phyloP scores from a whole-genome alignment of 768 basidiomycete species.

The Amanita phalloides region DNA sequence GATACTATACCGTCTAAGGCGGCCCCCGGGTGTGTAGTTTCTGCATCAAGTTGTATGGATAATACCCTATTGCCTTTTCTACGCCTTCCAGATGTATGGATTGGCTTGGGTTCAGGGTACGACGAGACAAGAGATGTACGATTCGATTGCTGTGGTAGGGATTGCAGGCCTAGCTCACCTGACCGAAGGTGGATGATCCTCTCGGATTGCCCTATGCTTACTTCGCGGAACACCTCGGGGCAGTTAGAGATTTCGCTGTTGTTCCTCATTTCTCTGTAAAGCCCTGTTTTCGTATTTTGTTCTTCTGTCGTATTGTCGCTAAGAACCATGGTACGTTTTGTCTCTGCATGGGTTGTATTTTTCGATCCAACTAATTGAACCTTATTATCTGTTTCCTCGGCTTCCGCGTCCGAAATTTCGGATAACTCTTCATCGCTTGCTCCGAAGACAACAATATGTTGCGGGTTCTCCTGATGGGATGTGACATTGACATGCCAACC shows the following conservation, averaged over 20 bases:
- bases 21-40: neutral
- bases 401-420: slow-evolving; percentile 13
- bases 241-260: neutral
- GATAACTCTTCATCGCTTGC: slow-evolving; percentile 16
- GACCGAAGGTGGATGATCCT: neutral
- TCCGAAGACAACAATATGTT: slow-evolving; percentile 13
- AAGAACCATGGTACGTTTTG: neutral
- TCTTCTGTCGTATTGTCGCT: neutral
- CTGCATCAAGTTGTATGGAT: neutral
- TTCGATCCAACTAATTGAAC: neutral
- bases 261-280: neutral
- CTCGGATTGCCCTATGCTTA: neutral
- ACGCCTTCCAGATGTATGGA: neutral
- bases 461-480: neutral
- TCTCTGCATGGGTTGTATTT: neutral
- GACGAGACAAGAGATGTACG: neutral
- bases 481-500: neutral
- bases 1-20: neutral
- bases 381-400: neutral
- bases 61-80: neutral
- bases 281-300: neutral
- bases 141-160: neutral
- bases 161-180: neutral
- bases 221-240: neutral
- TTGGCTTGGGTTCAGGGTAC: neutral